Conservation (phyloP, 768 basidiomycete species). For the Rhizopogon rudus region DNA sequence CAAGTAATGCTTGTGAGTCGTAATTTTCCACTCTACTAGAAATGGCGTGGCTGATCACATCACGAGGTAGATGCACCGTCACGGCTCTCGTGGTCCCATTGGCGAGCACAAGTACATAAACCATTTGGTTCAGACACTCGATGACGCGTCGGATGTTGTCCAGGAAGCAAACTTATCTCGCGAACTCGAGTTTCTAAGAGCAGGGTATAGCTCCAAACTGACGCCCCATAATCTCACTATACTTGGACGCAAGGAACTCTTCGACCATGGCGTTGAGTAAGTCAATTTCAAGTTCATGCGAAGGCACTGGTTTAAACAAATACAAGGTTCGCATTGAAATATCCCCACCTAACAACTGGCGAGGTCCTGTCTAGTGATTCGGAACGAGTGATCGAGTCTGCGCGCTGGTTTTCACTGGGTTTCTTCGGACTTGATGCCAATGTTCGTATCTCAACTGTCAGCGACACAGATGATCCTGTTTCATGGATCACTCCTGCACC, state of each 20-base stretch:
- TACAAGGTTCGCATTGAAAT: slow-evolving; percentile 1
- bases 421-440: slow-evolving; percentile 25
- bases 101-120: slow-evolving; percentile 28
- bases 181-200: slow-evolving; percentile 27
- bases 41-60: background rate
- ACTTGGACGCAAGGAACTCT: slow-evolving; percentile 27
- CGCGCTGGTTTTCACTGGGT: slow-evolving; percentile 32
- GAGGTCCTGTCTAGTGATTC: slow-evolving; percentile 2
- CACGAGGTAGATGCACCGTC: slow-evolving; percentile 27
- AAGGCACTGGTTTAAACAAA: background rate
- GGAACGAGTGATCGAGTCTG: slow-evolving; percentile 25
- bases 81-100: slow-evolving; percentile 30
- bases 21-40: background rate
- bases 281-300: background rate
- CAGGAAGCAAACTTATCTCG: slow-evolving; percentile 22
- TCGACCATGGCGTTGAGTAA: slow-evolving; percentile 30
- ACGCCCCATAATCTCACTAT: slow-evolving; percentile 30
- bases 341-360: slow-evolving; percentile 4
- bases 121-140: slow-evolving; percentile 24
- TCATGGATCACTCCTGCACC: slow-evolving; percentile 33
- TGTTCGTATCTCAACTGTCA: slow-evolving; percentile 19
- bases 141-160: slow-evolving; percentile 15
- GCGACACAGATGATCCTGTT: slow-evolving; percentile 23
- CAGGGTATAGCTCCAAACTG: slow-evolving; percentile 26
- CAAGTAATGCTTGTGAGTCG: slow-evolving; percentile 33